Evolutionary conservation across 2,329 filamentous ascomycete genomes (phyloP), one percentile per base, ranked within the genome.

Genomic region (Penicillium sp.): DNA sequence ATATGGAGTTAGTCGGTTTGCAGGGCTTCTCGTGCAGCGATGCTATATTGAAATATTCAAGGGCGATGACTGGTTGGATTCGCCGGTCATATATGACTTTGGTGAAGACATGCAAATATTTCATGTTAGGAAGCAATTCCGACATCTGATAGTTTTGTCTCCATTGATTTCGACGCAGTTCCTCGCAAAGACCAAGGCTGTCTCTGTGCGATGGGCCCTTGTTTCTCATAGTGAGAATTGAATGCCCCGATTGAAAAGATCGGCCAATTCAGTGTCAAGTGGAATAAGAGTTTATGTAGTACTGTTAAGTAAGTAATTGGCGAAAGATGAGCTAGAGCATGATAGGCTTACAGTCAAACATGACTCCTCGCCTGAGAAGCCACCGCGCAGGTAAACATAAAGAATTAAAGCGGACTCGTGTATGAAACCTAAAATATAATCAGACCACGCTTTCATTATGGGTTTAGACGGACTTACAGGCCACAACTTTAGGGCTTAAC

Each of bases 401-500:
- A 78, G 65, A 23, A 78, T 69, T 42, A 78, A 60, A 0, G 74
- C 76, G 11, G 72, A 77, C 24, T 78, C 74, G 52, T 78, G 71
- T 52, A 78, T 70, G 38, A 78, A 77, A 55, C 73, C 74, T 76
- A 30, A 2, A 11, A 24, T 18, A 4, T 12, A 56, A n/a, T 30
- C 23, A 48, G 21, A 43, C 30, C 16, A 21, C 11, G 38, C 48
- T 52, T 16, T 14, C 12, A 26, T 35, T 11, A 40, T 30, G 23
- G 21, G 20, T 9, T 11, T 47, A 5, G 21, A 46, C 14, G 33
- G 43, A 67, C 83, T 75, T 61, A 86, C 92, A 97, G 56, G 92
- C 94, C 77, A 97, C 94, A 52, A 97, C 93, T 63, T 91, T 82
- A 0, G 91, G 93, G 64, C 94, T 93, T 28, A 97, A 76, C 51